Conservation (phyloP, 352 stramenopile species). For the Phytophthora sojae region DNA sequence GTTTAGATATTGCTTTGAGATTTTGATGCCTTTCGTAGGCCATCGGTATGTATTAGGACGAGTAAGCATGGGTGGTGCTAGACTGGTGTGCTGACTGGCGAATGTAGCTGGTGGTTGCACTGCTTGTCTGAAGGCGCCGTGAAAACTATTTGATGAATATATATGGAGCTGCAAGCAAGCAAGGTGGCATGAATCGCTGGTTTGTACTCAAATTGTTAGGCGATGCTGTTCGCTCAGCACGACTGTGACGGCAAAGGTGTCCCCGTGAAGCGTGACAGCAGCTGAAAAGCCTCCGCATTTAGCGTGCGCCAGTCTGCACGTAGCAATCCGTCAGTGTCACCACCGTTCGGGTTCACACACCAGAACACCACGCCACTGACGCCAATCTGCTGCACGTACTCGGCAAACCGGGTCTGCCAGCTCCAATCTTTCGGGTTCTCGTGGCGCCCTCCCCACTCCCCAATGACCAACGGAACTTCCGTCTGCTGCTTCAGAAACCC, state of each 20-base stretch:
- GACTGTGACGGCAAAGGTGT: conserved; percentile 31
- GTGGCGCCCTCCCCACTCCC: conserved; percentile 69
- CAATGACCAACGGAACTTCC: conserved; percentile 55
- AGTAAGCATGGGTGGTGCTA: not conserved
- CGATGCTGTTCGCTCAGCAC: conserved; percentile 2
- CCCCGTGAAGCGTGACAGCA: conserved; percentile 55
- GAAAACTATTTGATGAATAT: conserved; percentile 3
- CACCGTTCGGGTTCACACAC: conserved; percentile 72
- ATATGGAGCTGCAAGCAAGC: conserved; percentile 9
- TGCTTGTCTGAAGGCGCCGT: not conserved
- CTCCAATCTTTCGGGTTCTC: conserved; percentile 39
- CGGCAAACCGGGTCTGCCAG: conserved; percentile 59
- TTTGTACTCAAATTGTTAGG: not conserved
- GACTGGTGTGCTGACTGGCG: not conserved
- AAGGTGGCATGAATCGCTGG: not conserved
- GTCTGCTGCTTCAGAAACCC: conserved; percentile 47
- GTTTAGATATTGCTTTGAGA: conserved; percentile 15
- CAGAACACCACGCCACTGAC: conserved; percentile 66
- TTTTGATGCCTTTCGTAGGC: conserved; percentile 17
- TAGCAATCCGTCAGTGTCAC: conserved; percentile 68
- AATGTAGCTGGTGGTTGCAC: not conserved
- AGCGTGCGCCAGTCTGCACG: conserved; percentile 65
- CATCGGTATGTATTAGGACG: conserved; percentile 24
- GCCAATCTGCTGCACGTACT: conserved; percentile 51
- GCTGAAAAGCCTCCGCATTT: conserved; percentile 47